A percentile compares a stretch with the other conserved stretches of the same genome.
Evolutionary conservation across 2,329 filamentous ascomycete genomes (phyloP).

Genomic region (Penicillium sp.): DNA sequence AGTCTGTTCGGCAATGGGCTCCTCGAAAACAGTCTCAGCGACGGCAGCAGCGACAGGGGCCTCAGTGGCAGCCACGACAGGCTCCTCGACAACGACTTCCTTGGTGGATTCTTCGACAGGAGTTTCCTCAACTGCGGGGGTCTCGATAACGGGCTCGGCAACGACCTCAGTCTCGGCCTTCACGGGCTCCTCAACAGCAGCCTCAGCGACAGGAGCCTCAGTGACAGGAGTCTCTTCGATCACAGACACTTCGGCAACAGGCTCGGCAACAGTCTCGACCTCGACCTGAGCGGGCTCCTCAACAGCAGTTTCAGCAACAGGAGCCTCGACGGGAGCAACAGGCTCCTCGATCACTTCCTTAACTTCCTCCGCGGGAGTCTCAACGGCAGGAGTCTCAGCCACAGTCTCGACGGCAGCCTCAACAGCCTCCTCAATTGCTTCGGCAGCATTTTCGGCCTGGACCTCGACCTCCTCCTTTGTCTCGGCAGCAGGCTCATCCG

Average conservation of each 20-base stretch:
- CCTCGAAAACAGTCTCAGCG: constrained; percentile 1
- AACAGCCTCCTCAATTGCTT: constrained; percentile 5
- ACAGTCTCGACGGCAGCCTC: constrained; percentile 8
- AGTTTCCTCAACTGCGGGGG: constrained; percentile 5
- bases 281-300: constrained; percentile 11
- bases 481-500: constrained; percentile 1
- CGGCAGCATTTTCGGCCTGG: neutral
- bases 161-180: neutral
- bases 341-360: constrained; percentile 6
- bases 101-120: constrained; percentile 5
- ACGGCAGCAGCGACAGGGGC: constrained; percentile 6
- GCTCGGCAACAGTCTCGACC: constrained; percentile 4
- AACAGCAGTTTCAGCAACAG: neutral
- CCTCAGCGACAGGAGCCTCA: constrained; percentile 7
- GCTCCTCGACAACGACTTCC: constrained; percentile 2
- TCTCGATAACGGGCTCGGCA: neutral
- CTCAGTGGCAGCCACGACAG: neutral
- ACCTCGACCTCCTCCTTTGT: constrained; percentile 5
- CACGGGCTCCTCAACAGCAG: constrained; percentile 3
- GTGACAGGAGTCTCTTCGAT: constrained; percentile 5
- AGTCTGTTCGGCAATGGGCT: constrained; percentile 4
- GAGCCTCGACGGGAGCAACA: neutral
- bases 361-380: constrained; percentile 3
- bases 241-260: constrained; percentile 4
- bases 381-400: constrained; percentile 2